Evolutionary conservation across 352 stramenopile species (phyloP), one percentile per base, ranked within the genome.

Genomic region (Globisporangium splendens): DNA sequence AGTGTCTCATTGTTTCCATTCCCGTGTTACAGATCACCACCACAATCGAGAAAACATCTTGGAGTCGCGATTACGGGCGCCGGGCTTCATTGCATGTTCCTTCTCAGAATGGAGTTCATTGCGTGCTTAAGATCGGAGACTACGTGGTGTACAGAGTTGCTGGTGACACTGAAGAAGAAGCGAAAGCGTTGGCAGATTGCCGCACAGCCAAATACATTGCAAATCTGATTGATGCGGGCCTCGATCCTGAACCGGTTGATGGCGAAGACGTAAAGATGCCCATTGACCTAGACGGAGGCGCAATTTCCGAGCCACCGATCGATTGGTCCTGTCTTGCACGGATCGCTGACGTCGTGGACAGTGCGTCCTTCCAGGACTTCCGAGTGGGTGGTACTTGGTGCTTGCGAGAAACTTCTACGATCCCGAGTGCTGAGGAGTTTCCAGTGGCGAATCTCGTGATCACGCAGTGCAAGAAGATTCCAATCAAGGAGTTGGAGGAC

Each of bases 161-260:
- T 1, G 80, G 73, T 39, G 68, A 71, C 8, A 72, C 67, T 28
- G 77, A 93, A 59, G 59, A 60, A 15, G 80, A 88, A 0, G 79
- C 73, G 11, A 66, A 70, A 33, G 54, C 64, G 2, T 59, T 88
- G n/a, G 83, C 70, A 4, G 82, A 82, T 22, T 84, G 66, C 48
- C 62, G 61, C 43, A 68, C 73, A 21, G 72, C 73, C 8, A 76
- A 83, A n/a, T 93, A 89, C 65, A 62, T 91, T 7, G 61, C 77
- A 48, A 75, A 91, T 61, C 61, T 93, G 46, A 90, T 93, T 44
- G 79, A 93, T 59, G 76, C 66, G 43, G 80, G 75, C 4, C 66
- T 91, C 38, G 69, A 85, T 50, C 69, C 77, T 3, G 82, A 81
- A 24, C 66, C 71, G 13, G 42, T 71, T 14, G 64, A 81, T 8